Evolutionary conservation across 352 stramenopile genomes (phyloP), one percentile per base, ranked within the genome.

Genomic region (Globisporangium sylvaticum): DNA sequence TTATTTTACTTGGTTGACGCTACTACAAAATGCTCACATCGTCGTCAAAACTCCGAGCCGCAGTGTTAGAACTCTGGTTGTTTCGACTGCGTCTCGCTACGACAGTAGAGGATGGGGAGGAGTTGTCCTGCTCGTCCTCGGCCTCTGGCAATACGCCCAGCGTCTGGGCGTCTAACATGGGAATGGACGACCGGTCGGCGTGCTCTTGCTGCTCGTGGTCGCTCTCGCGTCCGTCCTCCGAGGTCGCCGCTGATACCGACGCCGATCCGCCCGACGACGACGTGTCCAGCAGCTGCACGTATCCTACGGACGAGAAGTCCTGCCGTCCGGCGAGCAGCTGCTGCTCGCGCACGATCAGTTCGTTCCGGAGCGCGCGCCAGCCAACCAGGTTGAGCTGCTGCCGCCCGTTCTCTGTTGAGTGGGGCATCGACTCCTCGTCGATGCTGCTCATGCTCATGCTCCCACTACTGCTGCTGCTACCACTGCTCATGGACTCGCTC

Each of bases 311-410:
- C 9, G 79, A 78, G 50, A 80, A 57, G 50, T 80, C 70, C 31
- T 88, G 68, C 20, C 81, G 59, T 0, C 72, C 76, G 14, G 70
- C 64, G 4, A 69, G 64, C 20, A 79, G 71, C 42, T 81, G 59
- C 62, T 89, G 81, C 55, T 89, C 81, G 32, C 81, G 80, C 34
- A 76, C 70, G 59, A 86, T 76, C 64, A 88, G 60, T 52, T 83
- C 76, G 34, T 85, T 72, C 18, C 81, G 72, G 57, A 83, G 73
- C 1, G 79, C 78, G 34, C 79, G 77, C 81, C 81, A 90, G 18
- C 79, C 79, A 27, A 84, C 79, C n/a, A 89, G 63, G 46, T 85
- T 80, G n/a, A 90, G 68, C 24, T 79, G 63, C n/a, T 55, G 54
- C 22, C 34, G 20, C 2, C 60, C 63, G 18, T 31, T 29, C 3